A percentile compares a stretch with the other conserved stretches of the same genome.
Evolutionary conservation across 805 yeast species (phyloP).

Genomic region (Candida gorgasii): DNA sequence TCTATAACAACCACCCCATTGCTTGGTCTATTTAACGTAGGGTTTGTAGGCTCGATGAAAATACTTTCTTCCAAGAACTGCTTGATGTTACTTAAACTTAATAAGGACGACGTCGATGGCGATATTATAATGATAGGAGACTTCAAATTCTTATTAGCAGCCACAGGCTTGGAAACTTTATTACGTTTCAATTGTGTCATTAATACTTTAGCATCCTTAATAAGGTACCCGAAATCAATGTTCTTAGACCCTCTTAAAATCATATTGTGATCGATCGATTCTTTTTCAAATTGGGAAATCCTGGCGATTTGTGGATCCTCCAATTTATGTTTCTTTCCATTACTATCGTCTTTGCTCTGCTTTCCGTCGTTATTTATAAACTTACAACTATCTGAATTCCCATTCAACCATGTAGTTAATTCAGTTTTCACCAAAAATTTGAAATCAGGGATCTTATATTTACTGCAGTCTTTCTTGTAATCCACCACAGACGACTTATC

Average conservation of each 20-base stretch:
- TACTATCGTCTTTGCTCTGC: slow-evolving; percentile 11
- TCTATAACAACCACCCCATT: slow-evolving; percentile 49
- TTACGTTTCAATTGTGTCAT: slow-evolving; percentile 49
- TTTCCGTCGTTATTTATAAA: slow-evolving; percentile 27
- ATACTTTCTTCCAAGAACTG: slow-evolving; percentile 65
- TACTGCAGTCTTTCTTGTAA: slow-evolving; percentile 72
- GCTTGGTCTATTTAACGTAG: slow-evolving; percentile 19
- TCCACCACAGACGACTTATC: slow-evolving; percentile 77
- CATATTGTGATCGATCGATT: slow-evolving; percentile 57
- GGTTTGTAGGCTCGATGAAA: slow-evolving; percentile 52
- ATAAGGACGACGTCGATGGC: slow-evolving; percentile 45
- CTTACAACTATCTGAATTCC: slow-evolving; percentile 60
- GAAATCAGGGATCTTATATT: slow-evolving; percentile 62
- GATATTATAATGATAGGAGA: slow-evolving; percentile 46
- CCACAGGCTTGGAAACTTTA: slow-evolving; percentile 12
- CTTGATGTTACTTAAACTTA: slow-evolving; percentile 41
- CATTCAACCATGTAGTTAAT: slow-evolving; percentile 76
- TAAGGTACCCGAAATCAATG: slow-evolving; percentile 65
- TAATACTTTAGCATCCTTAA: slow-evolving; percentile 64
- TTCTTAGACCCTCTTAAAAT: slow-evolving; percentile 66
- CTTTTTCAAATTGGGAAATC: slow-evolving; percentile 49
- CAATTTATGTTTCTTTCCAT: slow-evolving; percentile 13
- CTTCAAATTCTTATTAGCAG: slow-evolving; percentile 25
- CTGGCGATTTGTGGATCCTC: slow-evolving; percentile 53
- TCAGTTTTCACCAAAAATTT: slow-evolving; percentile 86